A percentile compares a stretch with the other conserved stretches of the same genome.
phyloP scores from a whole-genome alignment of 345 rosid genomes.

The Raphanus sativus region DNA sequence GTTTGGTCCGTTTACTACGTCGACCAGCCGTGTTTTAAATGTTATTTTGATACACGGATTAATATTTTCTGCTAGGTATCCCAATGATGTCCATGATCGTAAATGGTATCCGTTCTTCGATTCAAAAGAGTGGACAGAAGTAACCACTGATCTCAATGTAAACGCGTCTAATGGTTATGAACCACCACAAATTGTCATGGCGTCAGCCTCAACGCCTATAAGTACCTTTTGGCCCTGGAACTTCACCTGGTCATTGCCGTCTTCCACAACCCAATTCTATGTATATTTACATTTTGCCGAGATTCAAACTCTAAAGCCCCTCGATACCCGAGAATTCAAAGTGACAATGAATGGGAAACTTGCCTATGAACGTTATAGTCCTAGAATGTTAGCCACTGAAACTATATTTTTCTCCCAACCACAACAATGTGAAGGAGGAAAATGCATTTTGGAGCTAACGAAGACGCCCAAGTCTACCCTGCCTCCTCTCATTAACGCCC shows the following conservation, averaged over 20 bases:
- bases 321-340: constrained; percentile 26
- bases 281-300: constrained; percentile 37
- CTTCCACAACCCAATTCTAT: constrained; percentile 20
- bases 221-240: constrained; percentile 22
- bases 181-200: constrained; percentile 26
- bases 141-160: constrained; percentile 19
- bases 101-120: constrained; percentile 28
- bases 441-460: constrained; percentile 19
- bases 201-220: constrained; percentile 34
- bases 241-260: constrained; percentile 6
- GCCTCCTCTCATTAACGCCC: constrained; percentile 38
- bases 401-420: constrained; percentile 16
- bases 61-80: constrained; percentile 15
- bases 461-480: constrained; percentile 30
- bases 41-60: not conserved
- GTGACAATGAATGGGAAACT: constrained; percentile 10
- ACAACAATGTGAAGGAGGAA: constrained; percentile 18
- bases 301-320: constrained; percentile 11
- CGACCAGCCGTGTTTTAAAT: not conserved
- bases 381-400: not conserved
- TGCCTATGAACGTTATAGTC: constrained; percentile 21
- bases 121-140: constrained; percentile 17
- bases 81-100: constrained; percentile 33
- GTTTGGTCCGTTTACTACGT: no score
- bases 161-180: constrained; percentile 10